A percentile compares a stretch with the other conserved stretches of the same genome.
phyloP scores from a whole-genome alignment of 371 early-diverging fungal genomes.

The Lichtheimia ramosa region DNA sequence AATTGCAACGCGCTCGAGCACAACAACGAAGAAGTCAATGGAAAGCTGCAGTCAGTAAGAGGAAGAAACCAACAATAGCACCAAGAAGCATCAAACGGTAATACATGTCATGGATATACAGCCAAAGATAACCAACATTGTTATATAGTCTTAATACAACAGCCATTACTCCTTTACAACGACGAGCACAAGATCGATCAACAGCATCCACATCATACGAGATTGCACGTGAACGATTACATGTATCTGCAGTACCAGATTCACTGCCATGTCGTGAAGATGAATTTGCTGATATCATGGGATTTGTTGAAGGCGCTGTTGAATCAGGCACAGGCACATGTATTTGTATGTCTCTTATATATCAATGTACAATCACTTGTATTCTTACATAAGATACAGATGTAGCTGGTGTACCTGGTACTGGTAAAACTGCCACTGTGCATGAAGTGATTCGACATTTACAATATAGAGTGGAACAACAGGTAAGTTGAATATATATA shows the following conservation, averaged over 20 bases:
- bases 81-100: no score
- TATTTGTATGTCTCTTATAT: slow-evolving; percentile 58
- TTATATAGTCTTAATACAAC: no score
- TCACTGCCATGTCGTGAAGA: slow-evolving; percentile 89
- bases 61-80: no score
- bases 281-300: slow-evolving; percentile 81
- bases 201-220: slow-evolving; percentile 48
- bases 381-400: slow-evolving; percentile 42
- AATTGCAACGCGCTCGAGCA: no score
- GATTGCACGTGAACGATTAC: slow-evolving; percentile 75
- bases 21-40: no score
- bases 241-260: slow-evolving; percentile 88
- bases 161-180: slow-evolving; percentile 13
- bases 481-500: no score
- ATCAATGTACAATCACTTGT: not conserved
- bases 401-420: slow-evolving; percentile 97
- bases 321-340: slow-evolving; percentile 81
- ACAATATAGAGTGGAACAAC: slow-evolving; percentile 65
- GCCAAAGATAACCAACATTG: no score
- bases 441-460: slow-evolving; percentile 81
- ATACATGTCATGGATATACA: no score
- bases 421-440: slow-evolving; percentile 98
- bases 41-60: no score
- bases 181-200: slow-evolving; percentile 12
- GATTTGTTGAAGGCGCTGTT: slow-evolving; percentile 70